Evolutionary conservation across 176 grass and related monocot species (phyloP).

Genomic region (Puccinellia tenuiflora): DNA sequence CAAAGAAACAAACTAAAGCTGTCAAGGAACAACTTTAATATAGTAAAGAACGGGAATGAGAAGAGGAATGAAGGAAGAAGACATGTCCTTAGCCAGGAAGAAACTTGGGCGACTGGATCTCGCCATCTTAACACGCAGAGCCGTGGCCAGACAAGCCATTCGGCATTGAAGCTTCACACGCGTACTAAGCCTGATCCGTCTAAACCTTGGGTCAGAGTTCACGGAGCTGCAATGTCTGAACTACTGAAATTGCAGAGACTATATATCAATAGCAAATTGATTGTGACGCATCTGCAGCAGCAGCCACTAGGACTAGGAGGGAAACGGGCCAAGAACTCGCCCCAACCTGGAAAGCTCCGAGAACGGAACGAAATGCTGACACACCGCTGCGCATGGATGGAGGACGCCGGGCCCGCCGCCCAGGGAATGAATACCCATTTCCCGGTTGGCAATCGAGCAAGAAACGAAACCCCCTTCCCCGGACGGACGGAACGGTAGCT

Average conservation of each 20-base stretch:
- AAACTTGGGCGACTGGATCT: not conserved
- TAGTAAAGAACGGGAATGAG: not conserved
- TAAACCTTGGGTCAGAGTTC: not conserved
- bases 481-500: not conserved
- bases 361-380: not conserved
- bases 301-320: too few relatives aligned
- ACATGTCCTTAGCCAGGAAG: not conserved
- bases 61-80: not conserved
- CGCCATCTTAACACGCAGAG: not conserved
- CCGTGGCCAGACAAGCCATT: not conserved
- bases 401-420: not conserved
- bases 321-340: not conserved
- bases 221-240: not conserved
- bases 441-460: not conserved
- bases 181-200: not conserved
- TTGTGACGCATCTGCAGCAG: not conserved
- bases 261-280: not conserved
- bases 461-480: not conserved
- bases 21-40: not conserved
- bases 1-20: not conserved
- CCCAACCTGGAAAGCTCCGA: not conserved
- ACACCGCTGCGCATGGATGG: not conserved
- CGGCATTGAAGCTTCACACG: not conserved
- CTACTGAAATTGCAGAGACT: not conserved
- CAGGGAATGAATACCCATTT: not conserved